phyloP scores from a whole-genome alignment of 768 basidiomycete genomes.

The Trametes punicea region DNA sequence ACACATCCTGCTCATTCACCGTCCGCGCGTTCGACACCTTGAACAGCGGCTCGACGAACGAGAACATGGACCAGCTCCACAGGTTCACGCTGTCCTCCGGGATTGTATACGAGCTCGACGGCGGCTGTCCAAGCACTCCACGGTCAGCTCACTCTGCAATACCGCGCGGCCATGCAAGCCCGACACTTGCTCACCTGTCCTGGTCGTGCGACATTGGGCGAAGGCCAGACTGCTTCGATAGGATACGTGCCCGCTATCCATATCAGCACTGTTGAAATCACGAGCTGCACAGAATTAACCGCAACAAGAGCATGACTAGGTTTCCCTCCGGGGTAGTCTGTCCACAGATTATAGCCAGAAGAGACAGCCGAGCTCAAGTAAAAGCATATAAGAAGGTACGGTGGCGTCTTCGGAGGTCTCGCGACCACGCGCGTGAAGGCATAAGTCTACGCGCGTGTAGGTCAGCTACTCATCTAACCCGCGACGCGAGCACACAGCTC shows the following conservation, averaged over 20 bases:
- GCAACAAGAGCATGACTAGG: conserved; percentile 16
- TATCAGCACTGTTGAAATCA: conserved; percentile 38
- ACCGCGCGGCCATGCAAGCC: neutral
- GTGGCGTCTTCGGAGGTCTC: conserved; percentile 46
- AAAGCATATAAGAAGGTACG: conserved; percentile 48
- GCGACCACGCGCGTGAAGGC: conserved; percentile 37
- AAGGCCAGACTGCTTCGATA: conserved; percentile 42
- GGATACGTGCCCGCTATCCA: conserved; percentile 59
- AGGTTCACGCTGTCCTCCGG: conserved; percentile 65
- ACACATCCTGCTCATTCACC: conserved; percentile 47
- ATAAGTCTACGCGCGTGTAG: conserved; percentile 37
- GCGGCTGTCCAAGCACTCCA: conserved; percentile 36
- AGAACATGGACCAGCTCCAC: conserved; percentile 64
- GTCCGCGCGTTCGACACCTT: conserved; percentile 48
- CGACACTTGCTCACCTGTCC: conserved; percentile 40
- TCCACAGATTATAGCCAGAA: conserved; percentile 37
- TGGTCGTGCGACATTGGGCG: conserved; percentile 45
- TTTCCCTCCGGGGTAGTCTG: conserved; percentile 24
- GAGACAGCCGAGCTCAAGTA: conserved; percentile 37
- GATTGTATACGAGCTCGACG: conserved; percentile 47
- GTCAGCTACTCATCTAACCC: neutral
- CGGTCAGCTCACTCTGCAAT: neutral
- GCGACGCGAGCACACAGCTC: no score
- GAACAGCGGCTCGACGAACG: conserved; percentile 63
- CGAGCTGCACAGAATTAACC: conserved; percentile 31